phyloP scores from a whole-genome alignment of 169 alveolate species.

The Cryptosporidium sp. region DNA sequence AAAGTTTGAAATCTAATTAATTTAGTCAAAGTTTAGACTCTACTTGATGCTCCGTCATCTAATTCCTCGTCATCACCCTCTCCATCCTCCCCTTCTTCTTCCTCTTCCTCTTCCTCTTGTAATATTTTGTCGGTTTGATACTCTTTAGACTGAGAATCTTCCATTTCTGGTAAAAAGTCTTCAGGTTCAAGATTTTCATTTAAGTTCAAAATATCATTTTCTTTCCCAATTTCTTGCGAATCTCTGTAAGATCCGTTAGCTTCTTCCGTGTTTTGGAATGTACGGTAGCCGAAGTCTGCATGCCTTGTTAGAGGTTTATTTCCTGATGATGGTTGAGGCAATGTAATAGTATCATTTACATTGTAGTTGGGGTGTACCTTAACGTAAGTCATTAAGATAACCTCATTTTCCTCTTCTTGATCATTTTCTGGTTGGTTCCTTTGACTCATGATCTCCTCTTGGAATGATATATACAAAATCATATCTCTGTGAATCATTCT shows the following conservation, averaged over 20 bases:
- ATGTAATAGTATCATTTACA: neutral
- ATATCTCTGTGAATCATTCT: constrained; percentile 72
- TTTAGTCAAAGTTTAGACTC: neutral
- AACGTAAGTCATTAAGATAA: constrained; percentile 6
- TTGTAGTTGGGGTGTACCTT: constrained; percentile 61
- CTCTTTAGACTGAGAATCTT: neutral
- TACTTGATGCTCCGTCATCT: constrained; percentile 22
- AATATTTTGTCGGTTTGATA: neutral
- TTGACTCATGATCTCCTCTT: constrained; percentile 33
- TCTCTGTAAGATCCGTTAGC: neutral
- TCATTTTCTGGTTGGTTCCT: neutral
- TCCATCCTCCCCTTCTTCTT: neutral
- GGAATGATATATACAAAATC: constrained; percentile 59
- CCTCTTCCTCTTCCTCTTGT: neutral
- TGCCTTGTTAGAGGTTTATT: constrained; percentile 33
- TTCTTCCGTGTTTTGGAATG: constrained; percentile 16
- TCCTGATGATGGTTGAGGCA: constrained; percentile 30
- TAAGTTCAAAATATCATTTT: constrained; percentile 17
- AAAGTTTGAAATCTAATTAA: neutral
- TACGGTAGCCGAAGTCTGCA: constrained; percentile 69
- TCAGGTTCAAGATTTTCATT: constrained; percentile 41
- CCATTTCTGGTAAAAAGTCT: constrained; percentile 51
- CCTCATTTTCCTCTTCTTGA: constrained; percentile 11
- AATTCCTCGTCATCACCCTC: neutral
- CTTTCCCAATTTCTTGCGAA: neutral